Evolutionary conservation across 176 grass and related monocot species (phyloP).

Genomic region (Oryza punctata): DNA sequence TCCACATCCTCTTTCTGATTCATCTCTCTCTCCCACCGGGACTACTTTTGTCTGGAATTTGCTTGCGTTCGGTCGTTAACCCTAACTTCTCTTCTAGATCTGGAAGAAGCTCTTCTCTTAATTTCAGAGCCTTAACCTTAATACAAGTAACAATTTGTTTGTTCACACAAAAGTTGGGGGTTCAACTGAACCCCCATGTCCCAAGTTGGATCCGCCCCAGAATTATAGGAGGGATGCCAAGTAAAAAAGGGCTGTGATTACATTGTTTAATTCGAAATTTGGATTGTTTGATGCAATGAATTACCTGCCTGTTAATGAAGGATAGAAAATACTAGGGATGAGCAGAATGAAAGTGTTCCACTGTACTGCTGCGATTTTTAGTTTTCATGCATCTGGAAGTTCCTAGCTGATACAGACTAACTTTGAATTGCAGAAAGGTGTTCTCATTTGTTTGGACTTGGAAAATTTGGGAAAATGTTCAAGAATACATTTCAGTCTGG

Average conservation of each 20-base stretch:
- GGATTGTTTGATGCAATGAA: not conserved
- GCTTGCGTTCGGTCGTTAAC: no score
- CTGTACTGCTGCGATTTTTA: not conserved
- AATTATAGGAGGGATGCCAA: not conserved
- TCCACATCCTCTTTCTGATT: no score
- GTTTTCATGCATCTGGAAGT: not conserved
- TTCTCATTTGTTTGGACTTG: slow-evolving; percentile 21
- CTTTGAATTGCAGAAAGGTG: not conserved
- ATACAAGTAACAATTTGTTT: no score
- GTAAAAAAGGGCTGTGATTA: not conserved
- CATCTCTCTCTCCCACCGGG: no score
- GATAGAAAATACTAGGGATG: not conserved
- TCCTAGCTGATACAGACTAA: not conserved
- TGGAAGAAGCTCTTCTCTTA: no score
- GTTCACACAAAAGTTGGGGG: no score
- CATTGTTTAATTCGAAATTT: not conserved
- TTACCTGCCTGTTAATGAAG: not conserved
- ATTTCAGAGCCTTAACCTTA: no score
- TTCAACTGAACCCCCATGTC: no score
- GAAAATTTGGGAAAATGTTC: slow-evolving; percentile 62
- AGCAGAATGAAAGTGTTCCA: not conserved
- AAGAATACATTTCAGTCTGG: slow-evolving; percentile 98
- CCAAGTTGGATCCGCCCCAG: no score
- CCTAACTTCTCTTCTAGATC: no score
- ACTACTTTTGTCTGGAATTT: no score